Conservation (phyloP, 225 moss, liverwort and hornwort species). For the Antitrichia curtipendula region DNA sequence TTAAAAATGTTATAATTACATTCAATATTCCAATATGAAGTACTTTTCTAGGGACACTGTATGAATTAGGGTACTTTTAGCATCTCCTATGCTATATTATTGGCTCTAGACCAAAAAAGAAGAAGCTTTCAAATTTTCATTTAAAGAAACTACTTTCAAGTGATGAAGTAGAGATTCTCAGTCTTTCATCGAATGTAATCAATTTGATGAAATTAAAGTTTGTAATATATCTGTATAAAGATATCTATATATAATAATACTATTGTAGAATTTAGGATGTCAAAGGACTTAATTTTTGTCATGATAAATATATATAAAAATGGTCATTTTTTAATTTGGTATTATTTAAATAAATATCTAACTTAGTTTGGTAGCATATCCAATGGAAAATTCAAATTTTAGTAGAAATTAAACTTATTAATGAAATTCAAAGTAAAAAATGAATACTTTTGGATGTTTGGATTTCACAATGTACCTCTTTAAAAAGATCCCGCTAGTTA, state of each 20-base stretch:
- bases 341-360: background rate
- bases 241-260: no score
- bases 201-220: background rate
- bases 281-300: background rate
- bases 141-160: background rate
- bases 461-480: background rate
- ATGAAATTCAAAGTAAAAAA: background rate
- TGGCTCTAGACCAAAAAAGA: accelerated
- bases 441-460: background rate
- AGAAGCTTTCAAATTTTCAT: background rate
- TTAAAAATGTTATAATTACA: background rate
- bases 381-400: background rate
- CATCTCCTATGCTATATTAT: accelerated
- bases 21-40: background rate
- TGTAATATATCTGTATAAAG: background rate
- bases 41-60: accelerated
- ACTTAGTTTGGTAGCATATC: background rate
- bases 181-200: accelerated
- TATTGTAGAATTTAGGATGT: background rate
- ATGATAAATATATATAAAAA: background rate
- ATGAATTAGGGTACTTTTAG: background rate
- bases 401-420: background rate
- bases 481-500: background rate
- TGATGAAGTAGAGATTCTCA: background rate
- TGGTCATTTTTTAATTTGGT: background rate